Evolutionary conservation across 2,329 filamentous ascomycete species (phyloP).

Genomic region (Byssoonygena ceratinophila): DNA sequence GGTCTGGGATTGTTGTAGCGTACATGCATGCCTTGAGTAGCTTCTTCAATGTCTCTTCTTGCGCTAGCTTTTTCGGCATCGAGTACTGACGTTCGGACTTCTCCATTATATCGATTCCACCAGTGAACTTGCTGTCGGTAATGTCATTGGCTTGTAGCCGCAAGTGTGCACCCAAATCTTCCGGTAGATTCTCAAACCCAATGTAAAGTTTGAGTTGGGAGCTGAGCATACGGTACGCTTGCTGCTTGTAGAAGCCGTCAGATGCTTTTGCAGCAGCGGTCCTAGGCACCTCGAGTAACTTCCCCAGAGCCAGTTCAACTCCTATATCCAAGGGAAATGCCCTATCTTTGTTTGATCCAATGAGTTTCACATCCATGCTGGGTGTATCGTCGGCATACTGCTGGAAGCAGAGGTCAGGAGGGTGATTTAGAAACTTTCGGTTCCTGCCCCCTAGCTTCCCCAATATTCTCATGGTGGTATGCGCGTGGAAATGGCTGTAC

Average conservation of each 20-base stretch:
- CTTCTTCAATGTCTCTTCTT: slow-evolving; percentile 73
- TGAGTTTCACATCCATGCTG: slow-evolving; percentile 78
- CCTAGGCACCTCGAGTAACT: slow-evolving; percentile 71
- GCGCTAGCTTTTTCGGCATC: slow-evolving; percentile 72
- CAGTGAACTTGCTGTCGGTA: slow-evolving; percentile 59
- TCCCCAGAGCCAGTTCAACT: slow-evolving; percentile 77
- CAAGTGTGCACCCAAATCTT: slow-evolving; percentile 75
- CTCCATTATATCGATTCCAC: slow-evolving; percentile 57
- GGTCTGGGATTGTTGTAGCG: slow-evolving; percentile 68
- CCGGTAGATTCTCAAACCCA: slow-evolving; percentile 74
- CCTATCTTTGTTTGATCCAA: slow-evolving; percentile 79
- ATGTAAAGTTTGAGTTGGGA: slow-evolving; percentile 84
- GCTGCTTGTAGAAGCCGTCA: slow-evolving; percentile 83
- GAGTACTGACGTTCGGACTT: slow-evolving; percentile 70
- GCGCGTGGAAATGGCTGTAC: slow-evolving; percentile 93
- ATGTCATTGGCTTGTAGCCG: slow-evolving; percentile 85
- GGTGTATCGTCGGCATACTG: slow-evolving; percentile 76
- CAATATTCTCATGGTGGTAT: slow-evolving; percentile 94
- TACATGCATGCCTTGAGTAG: slow-evolving; percentile 82
- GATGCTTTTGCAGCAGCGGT: slow-evolving; percentile 46
- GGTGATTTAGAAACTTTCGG: slow-evolving; percentile 85
- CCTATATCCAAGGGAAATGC: slow-evolving; percentile 80
- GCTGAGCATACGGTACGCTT: slow-evolving; percentile 78
- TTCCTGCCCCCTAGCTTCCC: slow-evolving; percentile 94
- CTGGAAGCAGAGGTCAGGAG: slow-evolving; percentile 72